Percentiles rank a stretch among this genome's conserved stretches.
Conservation (phyloP, 73 alveolate genomes). For the Paramecium biaurelia region DNA sequence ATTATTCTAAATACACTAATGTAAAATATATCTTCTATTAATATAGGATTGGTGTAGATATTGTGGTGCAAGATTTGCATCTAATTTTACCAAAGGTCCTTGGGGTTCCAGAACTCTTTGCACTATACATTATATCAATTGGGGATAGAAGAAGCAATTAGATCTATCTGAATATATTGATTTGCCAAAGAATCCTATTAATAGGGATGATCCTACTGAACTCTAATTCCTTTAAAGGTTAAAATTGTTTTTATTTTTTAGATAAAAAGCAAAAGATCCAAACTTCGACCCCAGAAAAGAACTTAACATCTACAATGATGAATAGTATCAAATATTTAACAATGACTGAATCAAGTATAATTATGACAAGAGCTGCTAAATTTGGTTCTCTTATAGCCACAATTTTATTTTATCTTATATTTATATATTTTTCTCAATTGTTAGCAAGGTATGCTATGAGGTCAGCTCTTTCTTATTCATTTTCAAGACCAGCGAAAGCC, state of each 20-base stretch:
- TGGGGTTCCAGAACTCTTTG: conserved; percentile 73
- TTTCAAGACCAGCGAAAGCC: conserved; percentile 87
- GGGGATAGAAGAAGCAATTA: conserved; percentile 63
- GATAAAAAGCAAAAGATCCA: conserved; percentile 44
- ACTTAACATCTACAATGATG: background rate
- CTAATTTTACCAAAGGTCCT: conserved; percentile 67
- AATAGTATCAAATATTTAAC: background rate
- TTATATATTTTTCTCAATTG: conserved; percentile 37
- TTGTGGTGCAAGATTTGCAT: conserved; percentile 71
- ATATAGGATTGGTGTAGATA: conserved; percentile 69
- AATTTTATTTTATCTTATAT: background rate
- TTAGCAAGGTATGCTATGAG: conserved; percentile 75
- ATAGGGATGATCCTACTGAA: conserved; percentile 67
- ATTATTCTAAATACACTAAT: background rate
- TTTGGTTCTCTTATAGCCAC: background rate
- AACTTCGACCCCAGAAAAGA: conserved; percentile 43
- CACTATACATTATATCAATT: conserved; percentile 55
- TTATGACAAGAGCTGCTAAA: background rate
- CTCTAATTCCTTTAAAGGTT: conserved; percentile 57
- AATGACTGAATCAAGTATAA: background rate
- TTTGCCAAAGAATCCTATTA: conserved; percentile 62
- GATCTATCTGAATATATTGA: conserved; percentile 51
- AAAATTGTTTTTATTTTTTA: background rate
- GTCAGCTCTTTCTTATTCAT: conserved; percentile 81
- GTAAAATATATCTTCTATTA: background rate